A percentile compares a stretch with the other conserved stretches of the same genome.
Conservation (phyloP, 1,284 basidiomycete genomes). For the Tilletia caries region DNA sequence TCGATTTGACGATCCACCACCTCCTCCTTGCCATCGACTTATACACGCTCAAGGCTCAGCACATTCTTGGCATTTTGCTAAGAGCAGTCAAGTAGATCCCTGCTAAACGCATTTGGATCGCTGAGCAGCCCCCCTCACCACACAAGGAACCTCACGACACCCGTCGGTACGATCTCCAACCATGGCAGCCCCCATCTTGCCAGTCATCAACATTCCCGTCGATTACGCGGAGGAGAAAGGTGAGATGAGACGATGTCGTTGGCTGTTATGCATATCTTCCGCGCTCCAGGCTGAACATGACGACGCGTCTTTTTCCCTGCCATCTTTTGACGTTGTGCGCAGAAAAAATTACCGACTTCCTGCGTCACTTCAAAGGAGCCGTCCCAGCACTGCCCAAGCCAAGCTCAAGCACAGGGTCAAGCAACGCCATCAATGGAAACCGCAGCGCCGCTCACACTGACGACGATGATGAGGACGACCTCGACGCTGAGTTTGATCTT, state of each 20-base stretch:
- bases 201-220: conserved; percentile 59
- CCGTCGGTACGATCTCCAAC: not conserved
- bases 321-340: not conserved
- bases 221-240: conserved; percentile 60
- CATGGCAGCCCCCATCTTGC: conserved; percentile 50
- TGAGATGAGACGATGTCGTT: conserved; percentile 22
- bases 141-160: no score
- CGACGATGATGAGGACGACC: conserved; percentile 21
- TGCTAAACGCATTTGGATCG: no score
- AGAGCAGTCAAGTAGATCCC: no score
- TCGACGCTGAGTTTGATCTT: conserved; percentile 21
- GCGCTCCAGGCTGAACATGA: not conserved
- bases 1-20: no score
- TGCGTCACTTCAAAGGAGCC: conserved; percentile 41
- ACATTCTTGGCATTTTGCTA: no score
- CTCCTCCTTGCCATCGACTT: no score
- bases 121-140: no score
- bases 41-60: no score
- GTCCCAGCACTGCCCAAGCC: conserved; percentile 13
- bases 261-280: not conserved
- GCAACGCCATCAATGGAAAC: not conserved
- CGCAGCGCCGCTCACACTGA: conserved; percentile 17
- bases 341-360: conserved; percentile 47
- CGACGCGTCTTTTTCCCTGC: not conserved
- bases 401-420: not conserved